Conservation (phyloP, 257 asterid species). For the Capsicum rhomboideum region DNA sequence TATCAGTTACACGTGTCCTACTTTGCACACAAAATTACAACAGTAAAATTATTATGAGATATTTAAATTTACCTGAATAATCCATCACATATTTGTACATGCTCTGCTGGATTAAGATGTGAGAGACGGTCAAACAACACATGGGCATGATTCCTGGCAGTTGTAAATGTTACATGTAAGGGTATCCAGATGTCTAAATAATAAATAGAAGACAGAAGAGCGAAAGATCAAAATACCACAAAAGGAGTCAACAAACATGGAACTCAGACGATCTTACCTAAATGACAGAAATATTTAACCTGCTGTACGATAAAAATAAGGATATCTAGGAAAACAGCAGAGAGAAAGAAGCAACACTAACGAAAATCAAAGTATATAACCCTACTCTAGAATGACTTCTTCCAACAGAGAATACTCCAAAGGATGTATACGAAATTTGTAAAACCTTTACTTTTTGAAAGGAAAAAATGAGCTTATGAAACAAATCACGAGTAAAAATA, state of each 20-base stretch:
- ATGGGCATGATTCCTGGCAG: constrained; percentile 80
- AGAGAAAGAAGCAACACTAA: not conserved
- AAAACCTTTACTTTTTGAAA: not conserved
- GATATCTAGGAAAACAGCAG: not conserved
- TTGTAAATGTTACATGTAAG: not conserved
- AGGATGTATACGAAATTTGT: not conserved
- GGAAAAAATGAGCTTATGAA: not conserved
- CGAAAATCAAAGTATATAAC: not conserved
- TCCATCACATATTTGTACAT: constrained; percentile 58
- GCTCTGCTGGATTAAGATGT: constrained; percentile 86
- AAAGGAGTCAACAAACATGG: not conserved
- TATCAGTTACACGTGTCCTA: not conserved
- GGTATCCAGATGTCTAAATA: not conserved
- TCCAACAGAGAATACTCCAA: not conserved
- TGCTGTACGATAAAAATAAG: not conserved
- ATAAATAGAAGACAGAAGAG: not conserved
- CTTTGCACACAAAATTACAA: not conserved
- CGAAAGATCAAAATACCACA: not conserved
- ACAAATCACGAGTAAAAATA: not conserved
- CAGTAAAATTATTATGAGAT: not conserved
- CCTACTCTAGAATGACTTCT: not conserved
- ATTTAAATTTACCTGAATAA: constrained; percentile 55
- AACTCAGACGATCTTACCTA: not conserved
- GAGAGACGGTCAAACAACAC: constrained; percentile 78
- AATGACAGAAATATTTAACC: not conserved